Evolutionary conservation across 2,329 filamentous ascomycete species (phyloP), one percentile per base, ranked within the genome.

Genomic region (Triangularia verruculosa): DNA sequence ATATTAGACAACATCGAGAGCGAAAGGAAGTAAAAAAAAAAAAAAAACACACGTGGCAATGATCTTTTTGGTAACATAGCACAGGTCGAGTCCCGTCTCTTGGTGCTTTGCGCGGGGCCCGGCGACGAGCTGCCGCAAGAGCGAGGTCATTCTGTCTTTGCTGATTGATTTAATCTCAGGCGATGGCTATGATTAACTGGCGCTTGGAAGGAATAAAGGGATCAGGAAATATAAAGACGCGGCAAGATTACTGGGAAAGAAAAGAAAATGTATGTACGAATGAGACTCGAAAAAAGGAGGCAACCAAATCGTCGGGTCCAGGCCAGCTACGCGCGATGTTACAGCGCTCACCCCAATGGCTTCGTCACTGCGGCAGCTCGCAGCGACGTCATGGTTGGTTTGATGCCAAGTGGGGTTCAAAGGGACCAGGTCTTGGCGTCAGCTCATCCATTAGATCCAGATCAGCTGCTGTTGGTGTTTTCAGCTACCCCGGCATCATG

Each of bases 41-140:
- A 32, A 52, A 25, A 32, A 24, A 12, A 72, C 82, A 63, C 74
- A 87, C 81, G 84, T 87, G 15, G 82, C 86, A 63, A 87, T 85
- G 67, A 89, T 91, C 72, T 90, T 86, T 72, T 93, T 87, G 0
- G 93, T 96, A 34, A 98, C 93, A 77, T 99, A 99, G 82, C 94
- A 98, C 53, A 99, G 84, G 75, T 99, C 95, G 25, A 99, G 83
- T 5, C 91, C 90, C 7, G 94, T 90, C 79, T 97, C 94, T 28
- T 90, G 84, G 74, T 98, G 93, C 71, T 89, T 86, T 64, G 89
- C 83, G 69, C 95, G 87, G 12, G 95, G 94, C 9, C 93, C 89
- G 53, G 95, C 93, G 66, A 98, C 92, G 68, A 98, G 91, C 75
- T 96, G 92, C 71, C 94, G 91, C 69, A 98, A 84, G 66, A 98